These are phyloP conservation scores for Saccharomycopsis amapae DNA, from an alignment of 805 yeast species.

Conservation along the genomic window DNA sequence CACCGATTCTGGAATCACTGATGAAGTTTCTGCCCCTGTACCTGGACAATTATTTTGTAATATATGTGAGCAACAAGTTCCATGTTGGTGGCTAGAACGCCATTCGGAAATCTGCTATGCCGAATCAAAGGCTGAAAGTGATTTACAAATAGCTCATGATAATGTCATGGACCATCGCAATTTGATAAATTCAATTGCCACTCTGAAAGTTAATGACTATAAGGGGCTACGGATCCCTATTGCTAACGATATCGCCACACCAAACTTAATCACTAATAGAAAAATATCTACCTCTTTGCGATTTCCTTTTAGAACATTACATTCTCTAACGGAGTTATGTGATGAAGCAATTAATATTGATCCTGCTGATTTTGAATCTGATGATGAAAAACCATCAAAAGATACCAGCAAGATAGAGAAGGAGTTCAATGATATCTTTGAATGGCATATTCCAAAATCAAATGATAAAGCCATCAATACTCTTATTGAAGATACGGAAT, in stretches of 20 bases:
- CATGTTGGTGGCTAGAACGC: conserved; percentile 92
- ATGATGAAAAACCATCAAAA: neutral
- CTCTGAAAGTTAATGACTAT: conserved; percentile 36
- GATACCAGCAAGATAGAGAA: conserved; percentile 11
- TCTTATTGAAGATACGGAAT: conserved; percentile 61
- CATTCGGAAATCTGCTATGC: conserved; percentile 84
- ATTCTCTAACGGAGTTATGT: conserved; percentile 53
- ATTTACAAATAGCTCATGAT: conserved; percentile 70
- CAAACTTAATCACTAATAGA: neutral
- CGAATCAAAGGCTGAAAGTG: conserved; percentile 77
- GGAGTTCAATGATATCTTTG: conserved; percentile 16
- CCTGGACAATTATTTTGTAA: conserved; percentile 82
- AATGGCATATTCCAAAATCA: conserved; percentile 41
- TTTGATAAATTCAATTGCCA: conserved; percentile 36
- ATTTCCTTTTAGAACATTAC: conserved; percentile 58
- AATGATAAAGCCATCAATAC: conserved; percentile 58
- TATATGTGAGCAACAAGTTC: conserved; percentile 85
- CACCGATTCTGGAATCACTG: conserved; percentile 55
- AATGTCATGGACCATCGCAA: conserved; percentile 62
- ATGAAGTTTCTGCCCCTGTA: conserved; percentile 61
- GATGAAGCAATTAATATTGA: conserved; percentile 70
- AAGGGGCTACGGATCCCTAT: conserved; percentile 49
- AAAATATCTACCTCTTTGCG: conserved; percentile 26
- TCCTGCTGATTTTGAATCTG: conserved; percentile 47
- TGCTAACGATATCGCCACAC: conserved; percentile 3